Conservation (phyloP, 805 yeast species). For the Teunomyces panamensis region DNA sequence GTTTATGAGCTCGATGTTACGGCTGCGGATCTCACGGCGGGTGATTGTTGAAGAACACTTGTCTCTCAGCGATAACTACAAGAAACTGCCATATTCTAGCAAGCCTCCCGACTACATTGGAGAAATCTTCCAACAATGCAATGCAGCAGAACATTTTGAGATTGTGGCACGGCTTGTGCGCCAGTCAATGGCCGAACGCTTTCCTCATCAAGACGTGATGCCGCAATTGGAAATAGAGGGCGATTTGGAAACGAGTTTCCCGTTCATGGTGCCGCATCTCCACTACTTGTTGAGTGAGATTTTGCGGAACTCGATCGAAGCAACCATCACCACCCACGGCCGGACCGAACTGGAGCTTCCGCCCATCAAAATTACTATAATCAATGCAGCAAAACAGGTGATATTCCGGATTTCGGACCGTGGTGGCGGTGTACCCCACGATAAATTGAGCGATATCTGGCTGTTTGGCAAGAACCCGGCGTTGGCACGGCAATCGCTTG, state of each 20-base stretch:
- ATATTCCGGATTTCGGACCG: slow-evolving; percentile 79
- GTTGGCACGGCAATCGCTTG: slow-evolving; percentile 54
- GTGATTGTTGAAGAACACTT: slow-evolving; percentile 90
- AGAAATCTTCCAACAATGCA: slow-evolving; percentile 78
- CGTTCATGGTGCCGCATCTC: slow-evolving; percentile 81
- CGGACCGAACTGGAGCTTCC: slow-evolving; percentile 45
- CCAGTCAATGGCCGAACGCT: slow-evolving; percentile 49
- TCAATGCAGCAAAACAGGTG: slow-evolving; percentile 63
- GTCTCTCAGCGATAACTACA: slow-evolving; percentile 66
- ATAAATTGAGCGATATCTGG: slow-evolving; percentile 68
- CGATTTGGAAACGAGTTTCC: slow-evolving; percentile 61
- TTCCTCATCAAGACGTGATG: slow-evolving; percentile 51
- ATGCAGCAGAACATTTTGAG: slow-evolving; percentile 64
- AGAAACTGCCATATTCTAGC: slow-evolving; percentile 41
- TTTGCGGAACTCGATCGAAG: slow-evolving; percentile 79
- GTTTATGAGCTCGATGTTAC: slow-evolving; percentile 70
- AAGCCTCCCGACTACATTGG: slow-evolving; percentile 61
- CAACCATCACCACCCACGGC: slow-evolving; percentile 56
- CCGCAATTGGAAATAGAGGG: slow-evolving; percentile 83
- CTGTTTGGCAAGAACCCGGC: slow-evolving; percentile 76
- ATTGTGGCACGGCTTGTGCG: slow-evolving; percentile 52
- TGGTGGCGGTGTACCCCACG: slow-evolving; percentile 81
- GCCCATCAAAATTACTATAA: slow-evolving; percentile 74
- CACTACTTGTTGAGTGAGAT: slow-evolving; percentile 87
- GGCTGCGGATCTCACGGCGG: slow-evolving; percentile 86